phyloP scores from a whole-genome alignment of 768 basidiomycete genomes.

The Mycena chlorophos region DNA sequence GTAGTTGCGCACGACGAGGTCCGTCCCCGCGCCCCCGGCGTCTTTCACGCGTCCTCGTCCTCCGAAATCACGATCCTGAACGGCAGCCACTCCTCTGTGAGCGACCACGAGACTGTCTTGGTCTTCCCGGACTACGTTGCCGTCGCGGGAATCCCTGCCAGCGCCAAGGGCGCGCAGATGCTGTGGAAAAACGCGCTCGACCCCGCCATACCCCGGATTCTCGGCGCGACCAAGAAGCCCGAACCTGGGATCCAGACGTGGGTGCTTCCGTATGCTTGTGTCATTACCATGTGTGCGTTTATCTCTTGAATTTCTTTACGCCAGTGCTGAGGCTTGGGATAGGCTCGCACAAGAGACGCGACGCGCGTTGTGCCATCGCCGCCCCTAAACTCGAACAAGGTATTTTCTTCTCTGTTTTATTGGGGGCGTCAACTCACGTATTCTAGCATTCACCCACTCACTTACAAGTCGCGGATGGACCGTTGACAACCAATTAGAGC shows the following conservation, averaged over 20 bases:
- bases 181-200: slow-evolving; percentile 67
- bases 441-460: slow-evolving; percentile 59
- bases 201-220: slow-evolving; percentile 51
- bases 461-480: slow-evolving; percentile 72
- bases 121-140: slow-evolving; percentile 93
- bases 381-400: slow-evolving; percentile 81
- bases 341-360: slow-evolving; percentile 93
- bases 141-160: slow-evolving; percentile 68
- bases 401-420: slow-evolving; percentile 32
- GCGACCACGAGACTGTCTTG: slow-evolving; percentile 77
- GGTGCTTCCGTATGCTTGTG: slow-evolving; percentile 86
- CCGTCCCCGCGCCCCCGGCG: slow-evolving; percentile 46
- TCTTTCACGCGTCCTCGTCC: slow-evolving; percentile 58
- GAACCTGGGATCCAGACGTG: slow-evolving; percentile 61
- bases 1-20: slow-evolving; percentile 28
- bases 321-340: slow-evolving; percentile 1
- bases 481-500: slow-evolving; percentile 71
- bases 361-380: slow-evolving; percentile 87
- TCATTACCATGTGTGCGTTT: slow-evolving; percentile 75
- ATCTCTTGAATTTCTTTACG: neutral
- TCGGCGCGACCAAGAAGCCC: slow-evolving; percentile 39
- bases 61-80: slow-evolving; percentile 72
- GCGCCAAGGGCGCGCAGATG: slow-evolving; percentile 61
- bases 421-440: slow-evolving; percentile 16
- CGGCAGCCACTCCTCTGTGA: slow-evolving; percentile 74